These are phyloP conservation scores for Fusarium palustre DNA, from an alignment of 2,329 filamentous ascomycete species.

Conservation along the genomic window DNA sequence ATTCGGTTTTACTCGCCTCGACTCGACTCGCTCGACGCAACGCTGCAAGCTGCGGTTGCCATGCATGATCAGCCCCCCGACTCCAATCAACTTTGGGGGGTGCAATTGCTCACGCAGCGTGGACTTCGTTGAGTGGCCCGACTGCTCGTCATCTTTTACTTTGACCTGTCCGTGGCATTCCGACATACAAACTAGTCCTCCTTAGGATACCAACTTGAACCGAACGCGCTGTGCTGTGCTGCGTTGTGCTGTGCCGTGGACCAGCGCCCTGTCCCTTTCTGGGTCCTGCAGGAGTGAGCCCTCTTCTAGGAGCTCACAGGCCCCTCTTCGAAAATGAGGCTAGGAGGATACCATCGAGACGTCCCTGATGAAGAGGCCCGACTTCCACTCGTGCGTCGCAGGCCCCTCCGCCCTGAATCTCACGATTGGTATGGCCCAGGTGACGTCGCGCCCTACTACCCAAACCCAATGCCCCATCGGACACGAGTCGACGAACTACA, in stretches of 20 bases:
- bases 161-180: constrained; percentile 34
- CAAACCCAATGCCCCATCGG: constrained; percentile 47
- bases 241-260: constrained; percentile 44
- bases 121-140: constrained; percentile 47
- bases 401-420: constrained; percentile 42
- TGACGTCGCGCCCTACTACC: constrained; percentile 47
- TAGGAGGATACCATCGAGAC: constrained; percentile 49
- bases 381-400: constrained; percentile 46
- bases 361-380: constrained; percentile 46
- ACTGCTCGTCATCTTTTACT: constrained; percentile 39
- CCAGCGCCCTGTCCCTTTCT: constrained; percentile 19
- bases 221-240: constrained; percentile 20
- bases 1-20: constrained; percentile 15
- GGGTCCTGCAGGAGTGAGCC: constrained; percentile 32
- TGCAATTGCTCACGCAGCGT: constrained; percentile 47
- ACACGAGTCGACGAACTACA: constrained; percentile 48
- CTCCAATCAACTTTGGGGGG: constrained; percentile 47
- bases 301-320: constrained; percentile 36
- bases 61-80: constrained; percentile 48
- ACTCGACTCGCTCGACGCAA: constrained; percentile 29
- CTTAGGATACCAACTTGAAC: constrained; percentile 32
- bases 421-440: constrained; percentile 46
- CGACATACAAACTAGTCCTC: constrained; percentile 36
- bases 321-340: constrained; percentile 48
- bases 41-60: constrained; percentile 48